Evolutionary conservation across 345 rosid species (phyloP), one percentile per base, ranked within the genome.

Genomic region (Mercurialis annua): DNA sequence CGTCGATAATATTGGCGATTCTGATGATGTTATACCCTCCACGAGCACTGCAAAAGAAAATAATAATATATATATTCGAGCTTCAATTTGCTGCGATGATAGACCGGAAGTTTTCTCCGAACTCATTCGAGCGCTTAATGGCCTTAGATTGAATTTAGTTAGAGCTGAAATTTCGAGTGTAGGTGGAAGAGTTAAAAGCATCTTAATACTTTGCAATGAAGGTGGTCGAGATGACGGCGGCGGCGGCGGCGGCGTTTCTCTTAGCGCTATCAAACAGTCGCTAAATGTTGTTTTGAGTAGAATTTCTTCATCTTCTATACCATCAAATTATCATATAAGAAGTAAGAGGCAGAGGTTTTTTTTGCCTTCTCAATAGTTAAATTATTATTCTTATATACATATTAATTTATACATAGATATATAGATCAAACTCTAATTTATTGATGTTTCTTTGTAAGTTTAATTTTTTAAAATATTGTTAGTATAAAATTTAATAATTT

Each of bases 341-440:
- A 93, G 98, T 83, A 90, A 84, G 73, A 83, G 98, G 71, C 98
- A 90, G 71, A 79, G 97, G 77, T 76, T 92, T 82, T 85, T 93
- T 81, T 74, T 87, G 72, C 85, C 92, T 65, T 73, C 84, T 60
- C 74, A 74, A 43, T 76, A 51, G 42, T 60, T 49, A 30, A 7
- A 17, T 18, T 10, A 31, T 5, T 30, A n/a, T n/a, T 54, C 29
- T 31, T n/a, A 29, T 14, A 50, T 50, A 18, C n/a, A 6, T 50
- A 20, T 50, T 5, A n/a, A 6, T 50, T 6, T 0, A 50, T 20
- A 20, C 9, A 20, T 1, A 50, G 20, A n/a, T n/a, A 59, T 7
- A 38, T 20, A 20, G 12, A 27, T 44, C 7, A 1, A 20, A 36
- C 23, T 51, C 44, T 16, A 5, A 17, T 65, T 18, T 3, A 31